These are phyloP conservation scores for Monosporozyma siamensis DNA, from an alignment of 805 yeast genomes.

Conservation along the genomic window DNA sequence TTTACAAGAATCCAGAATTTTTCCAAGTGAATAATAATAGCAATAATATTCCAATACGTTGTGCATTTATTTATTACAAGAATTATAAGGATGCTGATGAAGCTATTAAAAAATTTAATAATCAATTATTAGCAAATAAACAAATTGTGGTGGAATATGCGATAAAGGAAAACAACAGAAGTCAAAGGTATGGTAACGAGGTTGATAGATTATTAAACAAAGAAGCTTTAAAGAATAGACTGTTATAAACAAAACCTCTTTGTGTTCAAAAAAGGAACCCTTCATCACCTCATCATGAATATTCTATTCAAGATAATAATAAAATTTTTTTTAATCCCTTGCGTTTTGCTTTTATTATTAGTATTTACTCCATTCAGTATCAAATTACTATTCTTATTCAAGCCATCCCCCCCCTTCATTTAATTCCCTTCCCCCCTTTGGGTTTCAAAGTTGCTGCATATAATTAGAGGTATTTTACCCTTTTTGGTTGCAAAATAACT, in stretches of 20 bases:
- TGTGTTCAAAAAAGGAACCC: no score
- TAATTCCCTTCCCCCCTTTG: no score
- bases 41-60: conserved; percentile 31
- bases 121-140: conserved; percentile 58
- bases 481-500: no score
- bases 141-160: conserved; percentile 61
- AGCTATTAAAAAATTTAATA: conserved; percentile 62
- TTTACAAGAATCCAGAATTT: conserved; percentile 38
- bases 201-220: conserved; percentile 64
- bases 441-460: no score
- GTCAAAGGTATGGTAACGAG: conserved; percentile 65
- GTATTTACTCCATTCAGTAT: no score
- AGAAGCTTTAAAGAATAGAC: conserved; percentile 43
- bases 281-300: no score
- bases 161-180: conserved; percentile 44
- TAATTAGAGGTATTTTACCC: no score
- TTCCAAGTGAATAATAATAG: conserved; percentile 28
- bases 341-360: not conserved
- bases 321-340: no score
- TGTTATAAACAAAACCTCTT: conserved; percentile 6
- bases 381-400: no score
- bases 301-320: no score
- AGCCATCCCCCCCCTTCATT: no score
- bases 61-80: conserved; percentile 57
- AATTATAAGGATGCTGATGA: conserved; percentile 60